Evolutionary conservation across 2,329 filamentous ascomycete species (phyloP).

Genomic region (Paraphoma chrysanthemicola): DNA sequence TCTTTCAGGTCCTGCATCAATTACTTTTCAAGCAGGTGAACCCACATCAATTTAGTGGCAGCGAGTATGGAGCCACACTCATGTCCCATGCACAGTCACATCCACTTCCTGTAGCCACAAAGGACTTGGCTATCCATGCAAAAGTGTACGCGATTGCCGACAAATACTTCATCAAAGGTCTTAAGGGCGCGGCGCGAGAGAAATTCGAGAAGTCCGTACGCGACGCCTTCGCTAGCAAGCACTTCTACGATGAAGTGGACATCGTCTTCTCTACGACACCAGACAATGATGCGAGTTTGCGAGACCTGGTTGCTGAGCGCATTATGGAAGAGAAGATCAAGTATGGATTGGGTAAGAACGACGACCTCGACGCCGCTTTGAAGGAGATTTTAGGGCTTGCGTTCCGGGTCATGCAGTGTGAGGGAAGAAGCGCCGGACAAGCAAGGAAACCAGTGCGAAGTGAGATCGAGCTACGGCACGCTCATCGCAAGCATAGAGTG

Average conservation of each 20-base stretch:
- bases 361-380: neutral
- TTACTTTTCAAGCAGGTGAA: too few species aligned
- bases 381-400: neutral
- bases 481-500: too few species aligned
- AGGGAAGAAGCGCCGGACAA: neutral
- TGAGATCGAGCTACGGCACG: too few species aligned
- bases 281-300: constrained; percentile 4
- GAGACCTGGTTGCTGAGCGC: constrained; percentile 9
- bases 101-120: neutral
- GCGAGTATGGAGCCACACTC: too few species aligned
- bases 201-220: constrained; percentile 5
- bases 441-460: neutral
- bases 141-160: constrained; percentile 17
- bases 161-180: constrained; percentile 12
- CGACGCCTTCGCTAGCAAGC: neutral
- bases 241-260: constrained; percentile 2
- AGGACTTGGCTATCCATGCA: constrained; percentile 5
- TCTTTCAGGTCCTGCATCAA: too few species aligned
- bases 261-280: constrained; percentile 9
- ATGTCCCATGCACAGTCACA: neutral
- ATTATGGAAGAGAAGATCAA: constrained; percentile 1
- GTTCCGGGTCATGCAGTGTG: neutral
- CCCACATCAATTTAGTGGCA: too few species aligned
- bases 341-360: neutral
- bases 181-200: constrained; percentile 1